Evolutionary conservation across 2,329 filamentous ascomycete species (phyloP).

Genomic region (Biscogniauxia mediterranea): DNA sequence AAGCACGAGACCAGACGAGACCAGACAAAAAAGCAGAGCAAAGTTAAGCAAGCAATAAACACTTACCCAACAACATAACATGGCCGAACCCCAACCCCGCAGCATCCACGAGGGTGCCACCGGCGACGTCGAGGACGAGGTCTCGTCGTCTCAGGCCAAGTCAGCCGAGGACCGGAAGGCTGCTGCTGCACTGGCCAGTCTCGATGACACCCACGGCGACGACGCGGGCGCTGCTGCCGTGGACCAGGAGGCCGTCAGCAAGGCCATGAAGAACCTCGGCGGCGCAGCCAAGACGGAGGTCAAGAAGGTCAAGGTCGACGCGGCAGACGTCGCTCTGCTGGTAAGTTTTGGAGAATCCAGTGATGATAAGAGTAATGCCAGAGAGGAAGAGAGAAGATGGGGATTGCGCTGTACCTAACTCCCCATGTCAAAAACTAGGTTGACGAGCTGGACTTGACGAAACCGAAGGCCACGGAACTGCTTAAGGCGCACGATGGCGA

Average conservation of each 20-base stretch:
- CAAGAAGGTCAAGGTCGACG: constrained; percentile 71
- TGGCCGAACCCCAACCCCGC: constrained; percentile 62
- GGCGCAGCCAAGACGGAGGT: constrained; percentile 43
- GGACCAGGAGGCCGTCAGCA: constrained; percentile 67
- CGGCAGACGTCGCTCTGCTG: constrained; percentile 67
- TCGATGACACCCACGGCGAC: constrained; percentile 54
- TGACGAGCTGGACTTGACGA: constrained; percentile 69
- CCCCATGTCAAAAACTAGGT: constrained; percentile 41
- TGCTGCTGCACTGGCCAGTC: constrained; percentile 68
- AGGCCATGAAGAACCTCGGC: constrained; percentile 67
- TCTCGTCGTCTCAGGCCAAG: constrained; percentile 50
- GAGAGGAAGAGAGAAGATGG: not conserved
- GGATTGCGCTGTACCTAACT: constrained; percentile 4
- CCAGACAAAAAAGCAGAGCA: no score
- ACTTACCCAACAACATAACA: constrained; percentile 31
- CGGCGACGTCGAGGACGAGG: constrained; percentile 58
- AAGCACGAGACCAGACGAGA: no score
- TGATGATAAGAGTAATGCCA: not conserved
- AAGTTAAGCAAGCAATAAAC: not conserved
- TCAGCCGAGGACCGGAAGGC: constrained; percentile 76
- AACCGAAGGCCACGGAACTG: constrained; percentile 71
- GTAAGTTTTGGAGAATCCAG: constrained; percentile 42
- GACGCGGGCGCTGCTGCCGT: constrained; percentile 50
- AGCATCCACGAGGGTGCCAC: constrained; percentile 57
- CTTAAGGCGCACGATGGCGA: constrained; percentile 71